These are phyloP conservation scores for Lachnellula suecica DNA, from an alignment of 2,329 filamentous ascomycete genomes.

Conservation along the genomic window DNA sequence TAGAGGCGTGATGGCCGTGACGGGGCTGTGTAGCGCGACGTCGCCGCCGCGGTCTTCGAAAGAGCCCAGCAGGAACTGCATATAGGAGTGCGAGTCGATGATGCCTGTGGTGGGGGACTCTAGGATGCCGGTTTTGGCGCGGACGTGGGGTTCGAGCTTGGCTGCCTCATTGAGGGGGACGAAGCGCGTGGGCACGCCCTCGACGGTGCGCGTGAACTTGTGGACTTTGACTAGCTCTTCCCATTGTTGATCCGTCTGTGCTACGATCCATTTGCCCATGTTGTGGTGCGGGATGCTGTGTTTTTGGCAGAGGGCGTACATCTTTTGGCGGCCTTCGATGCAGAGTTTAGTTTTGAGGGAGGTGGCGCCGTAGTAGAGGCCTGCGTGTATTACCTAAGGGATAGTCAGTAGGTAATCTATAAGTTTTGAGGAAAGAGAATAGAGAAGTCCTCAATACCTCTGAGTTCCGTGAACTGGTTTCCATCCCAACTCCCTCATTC, in stretches of 20 bases:
- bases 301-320: slow-evolving; percentile 75
- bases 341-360: slow-evolving; percentile 85
- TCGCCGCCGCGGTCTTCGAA: slow-evolving; percentile 78
- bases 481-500: slow-evolving; percentile 62
- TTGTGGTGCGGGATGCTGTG: slow-evolving; percentile 69
- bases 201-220: slow-evolving; percentile 39
- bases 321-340: slow-evolving; percentile 69
- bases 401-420: not conserved
- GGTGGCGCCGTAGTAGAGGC: slow-evolving; percentile 64
- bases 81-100: slow-evolving; percentile 81
- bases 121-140: slow-evolving; percentile 70
- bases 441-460: slow-evolving; percentile 41
- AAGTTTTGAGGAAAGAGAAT: not conserved
- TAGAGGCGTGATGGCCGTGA: slow-evolving; percentile 51
- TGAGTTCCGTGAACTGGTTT: slow-evolving; percentile 71
- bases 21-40: slow-evolving; percentile 66
- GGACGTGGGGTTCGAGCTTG: slow-evolving; percentile 71
- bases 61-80: slow-evolving; percentile 74
- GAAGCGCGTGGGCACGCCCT: slow-evolving; percentile 70
- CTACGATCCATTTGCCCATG: slow-evolving; percentile 93
- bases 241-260: slow-evolving; percentile 69
- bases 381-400: slow-evolving; percentile 84
- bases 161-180: slow-evolving; percentile 61
- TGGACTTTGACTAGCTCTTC: slow-evolving; percentile 49
- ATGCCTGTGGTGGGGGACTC: slow-evolving; percentile 87